Evolutionary conservation across 2,329 filamentous ascomycete genomes (phyloP).

Genomic region (Cytospora piceae): DNA sequence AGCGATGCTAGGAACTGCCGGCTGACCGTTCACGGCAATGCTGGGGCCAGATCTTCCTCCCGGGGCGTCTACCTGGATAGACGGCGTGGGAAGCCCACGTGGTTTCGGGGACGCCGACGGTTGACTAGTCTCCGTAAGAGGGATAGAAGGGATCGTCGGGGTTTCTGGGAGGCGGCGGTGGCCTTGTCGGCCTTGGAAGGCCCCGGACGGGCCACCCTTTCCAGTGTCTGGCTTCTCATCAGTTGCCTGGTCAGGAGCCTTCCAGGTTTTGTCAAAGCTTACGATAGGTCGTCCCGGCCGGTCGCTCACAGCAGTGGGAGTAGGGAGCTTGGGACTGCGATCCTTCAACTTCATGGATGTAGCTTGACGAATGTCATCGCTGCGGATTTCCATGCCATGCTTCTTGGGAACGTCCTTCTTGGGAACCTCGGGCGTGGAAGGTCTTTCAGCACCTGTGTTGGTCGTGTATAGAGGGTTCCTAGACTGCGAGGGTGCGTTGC

Average conservation of each 20-base stretch:
- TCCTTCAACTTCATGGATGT: slow-evolving; percentile 89
- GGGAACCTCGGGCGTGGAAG: slow-evolving; percentile 38
- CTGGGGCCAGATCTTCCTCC: slow-evolving; percentile 48
- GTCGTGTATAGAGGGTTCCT: slow-evolving; percentile 78
- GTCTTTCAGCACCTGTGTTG: slow-evolving; percentile 52
- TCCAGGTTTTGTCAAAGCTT: slow-evolving; percentile 90
- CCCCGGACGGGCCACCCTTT: slow-evolving; percentile 30
- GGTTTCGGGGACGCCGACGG: slow-evolving; percentile 40
- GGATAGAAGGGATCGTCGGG: slow-evolving; percentile 56
- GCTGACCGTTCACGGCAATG: slow-evolving; percentile 50
- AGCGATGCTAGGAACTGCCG: slow-evolving; percentile 52
- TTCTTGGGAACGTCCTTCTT: slow-evolving; percentile 60
- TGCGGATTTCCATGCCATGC: slow-evolving; percentile 80
- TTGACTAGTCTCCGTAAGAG: slow-evolving; percentile 54
- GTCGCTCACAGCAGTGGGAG: slow-evolving; percentile 89
- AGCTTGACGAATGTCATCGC: slow-evolving; percentile 86
- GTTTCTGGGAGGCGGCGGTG: slow-evolving; percentile 36
- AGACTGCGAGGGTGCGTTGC: slow-evolving; percentile 81
- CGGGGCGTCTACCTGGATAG: slow-evolving; percentile 51
- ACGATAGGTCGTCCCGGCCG: slow-evolving; percentile 90
- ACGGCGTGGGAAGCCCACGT: slow-evolving; percentile 45
- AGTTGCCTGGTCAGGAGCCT: slow-evolving; percentile 70
- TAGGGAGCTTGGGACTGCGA: slow-evolving; percentile 83
- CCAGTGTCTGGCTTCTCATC: slow-evolving; percentile 65
- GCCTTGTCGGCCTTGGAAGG: slow-evolving; percentile 36